Conservation (phyloP, 1,284 basidiomycete species). For the Melampsora americana region DNA sequence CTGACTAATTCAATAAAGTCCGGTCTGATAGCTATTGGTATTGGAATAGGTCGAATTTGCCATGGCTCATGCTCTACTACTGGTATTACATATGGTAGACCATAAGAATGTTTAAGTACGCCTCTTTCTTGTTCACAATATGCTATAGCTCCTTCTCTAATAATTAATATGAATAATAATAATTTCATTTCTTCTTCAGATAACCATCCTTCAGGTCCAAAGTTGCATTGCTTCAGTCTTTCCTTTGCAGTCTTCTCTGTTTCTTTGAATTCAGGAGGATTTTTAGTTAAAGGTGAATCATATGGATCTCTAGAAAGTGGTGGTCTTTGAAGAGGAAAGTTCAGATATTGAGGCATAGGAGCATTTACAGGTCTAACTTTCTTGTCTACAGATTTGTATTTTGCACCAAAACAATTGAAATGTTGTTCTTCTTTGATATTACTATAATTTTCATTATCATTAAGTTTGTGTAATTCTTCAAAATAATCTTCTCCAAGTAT, state of each 20-base stretch:
- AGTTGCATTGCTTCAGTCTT: background rate
- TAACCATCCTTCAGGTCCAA: constrained; percentile 11
- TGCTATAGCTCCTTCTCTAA: background rate
- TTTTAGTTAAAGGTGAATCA: background rate
- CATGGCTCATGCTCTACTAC: constrained; percentile 6
- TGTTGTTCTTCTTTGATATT: background rate
- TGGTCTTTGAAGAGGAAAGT: constrained; percentile 1
- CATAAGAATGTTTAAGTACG: background rate
- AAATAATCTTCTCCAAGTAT: background rate
- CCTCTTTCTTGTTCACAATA: constrained; percentile 11
- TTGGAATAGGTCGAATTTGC: background rate
- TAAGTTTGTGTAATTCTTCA: background rate
- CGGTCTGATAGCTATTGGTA: background rate
- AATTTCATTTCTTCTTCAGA: constrained; percentile 4
- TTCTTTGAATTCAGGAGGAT: background rate
- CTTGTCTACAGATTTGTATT: constrained; percentile 22
- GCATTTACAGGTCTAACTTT: constrained; percentile 19
- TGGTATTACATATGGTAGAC: background rate
- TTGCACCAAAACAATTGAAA: background rate
- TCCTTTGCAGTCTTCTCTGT: constrained; percentile 1
- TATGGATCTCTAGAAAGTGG: constrained; percentile 9
- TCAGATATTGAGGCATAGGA: constrained; percentile 10
- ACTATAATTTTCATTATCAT: background rate
- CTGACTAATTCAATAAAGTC: constrained; percentile 6
- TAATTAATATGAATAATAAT: background rate